phyloP scores from a whole-genome alignment of 345 rosid genomes.

The Ailanthus altissimus region DNA sequence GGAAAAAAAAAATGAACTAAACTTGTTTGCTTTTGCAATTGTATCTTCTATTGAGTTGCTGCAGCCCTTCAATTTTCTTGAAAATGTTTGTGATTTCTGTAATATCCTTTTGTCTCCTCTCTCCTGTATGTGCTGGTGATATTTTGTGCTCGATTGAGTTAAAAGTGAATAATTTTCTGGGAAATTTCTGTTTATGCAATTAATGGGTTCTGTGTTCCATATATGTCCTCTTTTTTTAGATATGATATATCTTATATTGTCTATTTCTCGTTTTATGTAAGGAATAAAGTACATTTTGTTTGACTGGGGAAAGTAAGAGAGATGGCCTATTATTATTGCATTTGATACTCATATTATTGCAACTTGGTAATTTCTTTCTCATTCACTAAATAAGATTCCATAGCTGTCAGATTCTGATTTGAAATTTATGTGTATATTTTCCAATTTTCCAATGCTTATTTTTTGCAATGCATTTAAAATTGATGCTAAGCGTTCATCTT shows the following conservation, averaged over 20 bases:
- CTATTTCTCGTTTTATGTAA: slow-evolving; percentile 7
- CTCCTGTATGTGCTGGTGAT: neutral
- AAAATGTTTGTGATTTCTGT: slow-evolving; percentile 10
- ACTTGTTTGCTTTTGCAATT: neutral
- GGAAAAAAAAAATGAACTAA: neutral
- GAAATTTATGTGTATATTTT: slow-evolving; percentile 18
- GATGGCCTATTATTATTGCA: neutral
- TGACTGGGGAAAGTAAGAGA: neutral
- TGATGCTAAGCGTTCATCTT: slow-evolving; percentile 26
- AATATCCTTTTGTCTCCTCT: neutral
- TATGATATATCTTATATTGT: neutral
- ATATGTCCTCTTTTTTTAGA: neutral
- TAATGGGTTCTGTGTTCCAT: neutral
- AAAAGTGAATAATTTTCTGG: neutral
- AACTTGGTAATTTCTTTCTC: no score
- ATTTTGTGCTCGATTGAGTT: neutral
- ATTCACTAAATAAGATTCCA: no score
- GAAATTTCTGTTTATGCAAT: neutral
- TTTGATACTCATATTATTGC: neutral
- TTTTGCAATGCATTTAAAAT: neutral
- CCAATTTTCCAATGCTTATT: neutral
- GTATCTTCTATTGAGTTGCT: slow-evolving; percentile 1
- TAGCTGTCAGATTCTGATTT: neutral
- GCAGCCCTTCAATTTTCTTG: neutral
- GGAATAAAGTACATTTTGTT: slow-evolving; percentile 12